phyloP scores from a whole-genome alignment of 306 rosid genomes.

The Pachyrhizus erosus region DNA sequence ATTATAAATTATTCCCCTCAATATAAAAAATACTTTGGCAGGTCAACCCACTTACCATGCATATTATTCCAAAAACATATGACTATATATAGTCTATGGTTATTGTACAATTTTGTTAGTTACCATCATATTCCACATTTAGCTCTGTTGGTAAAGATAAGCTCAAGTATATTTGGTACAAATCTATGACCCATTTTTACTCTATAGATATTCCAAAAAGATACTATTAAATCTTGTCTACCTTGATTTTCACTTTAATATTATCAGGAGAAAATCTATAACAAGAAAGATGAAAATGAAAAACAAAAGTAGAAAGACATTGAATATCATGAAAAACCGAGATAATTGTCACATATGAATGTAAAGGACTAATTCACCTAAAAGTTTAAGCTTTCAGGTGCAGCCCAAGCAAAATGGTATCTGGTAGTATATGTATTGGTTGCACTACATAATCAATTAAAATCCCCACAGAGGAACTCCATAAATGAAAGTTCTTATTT shows the following conservation, averaged over 20 bases:
- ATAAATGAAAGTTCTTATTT: conserved; percentile 1
- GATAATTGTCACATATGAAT: not conserved
- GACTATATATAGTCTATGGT: not conserved
- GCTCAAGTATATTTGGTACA: conserved; percentile 1
- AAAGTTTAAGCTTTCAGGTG: not conserved
- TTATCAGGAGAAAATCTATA: not conserved
- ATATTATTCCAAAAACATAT: conserved; percentile 31
- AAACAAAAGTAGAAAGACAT: not conserved
- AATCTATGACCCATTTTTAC: not conserved
- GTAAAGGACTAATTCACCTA: not conserved
- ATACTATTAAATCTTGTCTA: not conserved
- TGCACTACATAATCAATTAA: not conserved
- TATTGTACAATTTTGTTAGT: not conserved
- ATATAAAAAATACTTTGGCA: not conserved
- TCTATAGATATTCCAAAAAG: not conserved
- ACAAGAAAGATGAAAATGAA: not conserved
- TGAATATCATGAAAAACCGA: not conserved
- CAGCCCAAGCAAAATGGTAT: not conserved
- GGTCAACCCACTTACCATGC: not conserved
- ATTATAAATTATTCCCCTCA: not conserved
- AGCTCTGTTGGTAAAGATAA: not conserved
- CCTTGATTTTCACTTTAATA: conserved; percentile 13
- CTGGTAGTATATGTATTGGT: not conserved
- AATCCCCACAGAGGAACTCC: not conserved
- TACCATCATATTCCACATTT: conserved; percentile 5